Evolutionary conservation across 2,329 filamentous ascomycete genomes (phyloP).

Genomic region (Diaporthe citriasiana): DNA sequence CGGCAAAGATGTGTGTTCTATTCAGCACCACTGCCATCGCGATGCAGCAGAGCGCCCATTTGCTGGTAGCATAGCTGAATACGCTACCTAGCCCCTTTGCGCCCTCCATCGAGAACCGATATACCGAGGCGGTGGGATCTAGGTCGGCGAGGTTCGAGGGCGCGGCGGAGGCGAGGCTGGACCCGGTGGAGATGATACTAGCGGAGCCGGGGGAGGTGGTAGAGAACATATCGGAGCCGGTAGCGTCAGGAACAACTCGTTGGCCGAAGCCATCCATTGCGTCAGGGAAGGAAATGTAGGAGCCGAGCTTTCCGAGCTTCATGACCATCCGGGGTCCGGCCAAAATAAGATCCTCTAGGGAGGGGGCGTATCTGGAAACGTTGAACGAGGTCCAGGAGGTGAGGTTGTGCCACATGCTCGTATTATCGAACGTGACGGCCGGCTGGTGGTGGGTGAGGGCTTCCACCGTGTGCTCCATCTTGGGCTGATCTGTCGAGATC

Average conservation of each 20-base stretch:
- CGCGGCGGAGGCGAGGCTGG: slow-evolving; percentile 53
- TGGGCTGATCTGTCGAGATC: slow-evolving; percentile 17
- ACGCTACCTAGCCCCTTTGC: slow-evolving; percentile 84
- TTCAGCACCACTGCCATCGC: slow-evolving; percentile 90
- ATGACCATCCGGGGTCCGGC: slow-evolving; percentile 79
- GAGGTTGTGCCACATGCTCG: slow-evolving; percentile 66
- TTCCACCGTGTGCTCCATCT: slow-evolving; percentile 41
- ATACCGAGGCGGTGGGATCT: slow-evolving; percentile 57
- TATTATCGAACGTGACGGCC: slow-evolving; percentile 55
- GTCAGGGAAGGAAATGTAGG: slow-evolving; percentile 72
- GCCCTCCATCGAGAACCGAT: slow-evolving; percentile 69
- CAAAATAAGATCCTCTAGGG: slow-evolving; percentile 77
- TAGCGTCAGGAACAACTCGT: slow-evolving; percentile 71
- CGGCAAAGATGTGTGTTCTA: slow-evolving; percentile 93
- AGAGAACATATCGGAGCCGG: slow-evolving; percentile 57
- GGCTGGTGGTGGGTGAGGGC: slow-evolving; percentile 37
- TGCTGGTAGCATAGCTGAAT: slow-evolving; percentile 90
- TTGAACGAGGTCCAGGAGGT: slow-evolving; percentile 69
- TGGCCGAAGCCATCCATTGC: slow-evolving; percentile 72
- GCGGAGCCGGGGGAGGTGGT: slow-evolving; percentile 61
- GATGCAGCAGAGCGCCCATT: slow-evolving; percentile 92
- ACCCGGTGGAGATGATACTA: slow-evolving; percentile 65
- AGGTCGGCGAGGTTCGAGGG: slow-evolving; percentile 60
- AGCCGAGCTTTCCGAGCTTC: slow-evolving; percentile 75
- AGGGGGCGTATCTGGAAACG: slow-evolving; percentile 72